Evolutionary conservation across 192 early-diverging fungal species (phyloP).

Genomic region (Backusella tuberculispora): DNA sequence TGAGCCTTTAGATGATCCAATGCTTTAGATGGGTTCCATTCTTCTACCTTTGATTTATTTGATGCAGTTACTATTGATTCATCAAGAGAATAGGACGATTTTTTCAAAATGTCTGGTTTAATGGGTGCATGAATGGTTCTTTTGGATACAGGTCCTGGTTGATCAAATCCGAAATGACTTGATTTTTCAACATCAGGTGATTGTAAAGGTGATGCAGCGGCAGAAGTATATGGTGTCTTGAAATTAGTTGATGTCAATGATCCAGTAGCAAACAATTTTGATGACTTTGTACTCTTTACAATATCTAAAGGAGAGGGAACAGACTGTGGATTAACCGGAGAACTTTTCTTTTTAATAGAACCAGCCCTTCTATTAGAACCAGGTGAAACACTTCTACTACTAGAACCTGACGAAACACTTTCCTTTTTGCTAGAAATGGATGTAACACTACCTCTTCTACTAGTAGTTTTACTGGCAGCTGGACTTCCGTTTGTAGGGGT

Average conservation of each 20-base stretch:
- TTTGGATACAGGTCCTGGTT: background rate
- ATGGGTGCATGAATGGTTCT: background rate
- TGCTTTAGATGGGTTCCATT: slow-evolving; percentile 21
- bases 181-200: background rate
- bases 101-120: slow-evolving; percentile 10
- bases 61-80: background rate
- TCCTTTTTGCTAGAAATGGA: background rate
- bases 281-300: background rate
- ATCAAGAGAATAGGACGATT: background rate
- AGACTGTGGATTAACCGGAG: background rate
- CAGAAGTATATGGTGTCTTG: slow-evolving; percentile 30
- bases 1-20: background rate
- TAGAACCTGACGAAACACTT: background rate
- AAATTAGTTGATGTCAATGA: background rate
- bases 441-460: background rate
- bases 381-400: background rate
- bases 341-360: background rate
- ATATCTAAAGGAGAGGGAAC: background rate
- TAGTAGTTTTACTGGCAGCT: background rate
- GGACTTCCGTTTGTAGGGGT: slow-evolving; percentile 2
- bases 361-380: background rate
- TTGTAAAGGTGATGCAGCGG: slow-evolving; percentile 19
- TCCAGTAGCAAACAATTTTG: slow-evolving; percentile 12
- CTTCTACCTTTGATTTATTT: background rate
- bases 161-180: background rate